Conservation (phyloP, 1,284 basidiomycete species). For the Vanrija humicola region DNA sequence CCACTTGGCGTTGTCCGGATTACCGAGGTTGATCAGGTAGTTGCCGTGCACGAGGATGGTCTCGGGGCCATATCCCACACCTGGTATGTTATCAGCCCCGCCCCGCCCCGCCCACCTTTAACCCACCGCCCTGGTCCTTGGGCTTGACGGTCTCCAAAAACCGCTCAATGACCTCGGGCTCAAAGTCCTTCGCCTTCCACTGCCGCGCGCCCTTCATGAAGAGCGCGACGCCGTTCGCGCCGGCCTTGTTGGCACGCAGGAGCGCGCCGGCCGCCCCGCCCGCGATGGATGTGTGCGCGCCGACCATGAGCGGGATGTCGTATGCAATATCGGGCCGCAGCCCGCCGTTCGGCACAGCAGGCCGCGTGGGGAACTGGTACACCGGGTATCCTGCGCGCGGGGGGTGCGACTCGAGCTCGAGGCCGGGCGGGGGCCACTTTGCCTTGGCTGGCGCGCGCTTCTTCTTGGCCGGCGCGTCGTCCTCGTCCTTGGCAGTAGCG, state of each 20-base stretch:
- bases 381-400: slow-evolving; percentile 35
- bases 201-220: slow-evolving; percentile 80
- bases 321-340: slow-evolving; percentile 4
- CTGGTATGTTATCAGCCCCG: slow-evolving; percentile 11
- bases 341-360: not conserved
- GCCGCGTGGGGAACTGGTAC: slow-evolving; percentile 16
- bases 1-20: slow-evolving; percentile 71
- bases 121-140: slow-evolving; percentile 39
- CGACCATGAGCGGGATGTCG: slow-evolving; percentile 50
- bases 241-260: slow-evolving; percentile 65
- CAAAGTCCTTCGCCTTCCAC: slow-evolving; percentile 65
- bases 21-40: slow-evolving; percentile 80
- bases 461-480: slow-evolving; percentile 9
- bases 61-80: slow-evolving; percentile 58
- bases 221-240: slow-evolving; percentile 75
- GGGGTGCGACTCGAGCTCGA: slow-evolving; percentile 38
- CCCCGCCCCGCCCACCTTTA: not conserved
- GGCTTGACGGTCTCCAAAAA: slow-evolving; percentile 59
- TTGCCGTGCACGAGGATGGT: slow-evolving; percentile 75
- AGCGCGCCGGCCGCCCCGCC: slow-evolving; percentile 74
- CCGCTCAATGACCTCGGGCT: slow-evolving; percentile 52
- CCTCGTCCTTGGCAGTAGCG: too few species aligned
- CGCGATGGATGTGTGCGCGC: slow-evolving; percentile 75
- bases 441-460: slow-evolving; percentile 14
- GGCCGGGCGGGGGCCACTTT: slow-evolving; percentile 38